Evolutionary conservation across 202 grass and related monocot species (phyloP), one percentile per base, ranked within the genome.

Genomic region (Saccharum hybrid): DNA sequence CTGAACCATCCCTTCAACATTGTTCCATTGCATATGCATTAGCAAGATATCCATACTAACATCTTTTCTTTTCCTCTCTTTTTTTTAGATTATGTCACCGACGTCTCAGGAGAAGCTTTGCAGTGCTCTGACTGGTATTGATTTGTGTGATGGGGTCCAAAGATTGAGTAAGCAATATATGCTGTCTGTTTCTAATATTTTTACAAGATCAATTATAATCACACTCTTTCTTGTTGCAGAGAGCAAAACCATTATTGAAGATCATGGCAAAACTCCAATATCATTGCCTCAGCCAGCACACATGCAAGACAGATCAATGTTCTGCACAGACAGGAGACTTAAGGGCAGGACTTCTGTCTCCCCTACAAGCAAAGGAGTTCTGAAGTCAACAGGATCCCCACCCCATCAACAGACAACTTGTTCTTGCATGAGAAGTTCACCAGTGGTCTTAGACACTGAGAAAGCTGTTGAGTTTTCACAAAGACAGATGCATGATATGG

Each of bases 401-500:
- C 72, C 79, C 68, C 68, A 77, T 81, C 69, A 81, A 57, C 68
- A 30, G 45, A 63, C 39, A 37, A 68, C 77, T 85, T 87, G 87
- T 88, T 85, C 80, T 79, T 92, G 90, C 86, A 82, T 72, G 80
- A 87, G 62, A 86, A 76, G 45, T 86, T 83, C 90, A 61, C 60
- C 87, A 51, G 38, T 75, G 84, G 68, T 88, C 43, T 80, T 92
- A 56, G 83, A 98, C 75, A 90, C 85, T 9, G 83, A 88, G 85
- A 95, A 98, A 72, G 89, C 86, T 72, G 86, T 95, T 56, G 87
- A 95, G 45, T 98, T 98, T 83, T 90, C 93, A 62, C 89, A 90
- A 57, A 84, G 89, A 51, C 96, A 98, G 83, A 93, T 98, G 92
- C 96, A 92, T 42, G 96, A 93, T 74, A 86, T 95, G 78, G 96